Conservation (phyloP, 2,329 filamentous ascomycete genomes). For the Pseudopyricularia cyperi region DNA sequence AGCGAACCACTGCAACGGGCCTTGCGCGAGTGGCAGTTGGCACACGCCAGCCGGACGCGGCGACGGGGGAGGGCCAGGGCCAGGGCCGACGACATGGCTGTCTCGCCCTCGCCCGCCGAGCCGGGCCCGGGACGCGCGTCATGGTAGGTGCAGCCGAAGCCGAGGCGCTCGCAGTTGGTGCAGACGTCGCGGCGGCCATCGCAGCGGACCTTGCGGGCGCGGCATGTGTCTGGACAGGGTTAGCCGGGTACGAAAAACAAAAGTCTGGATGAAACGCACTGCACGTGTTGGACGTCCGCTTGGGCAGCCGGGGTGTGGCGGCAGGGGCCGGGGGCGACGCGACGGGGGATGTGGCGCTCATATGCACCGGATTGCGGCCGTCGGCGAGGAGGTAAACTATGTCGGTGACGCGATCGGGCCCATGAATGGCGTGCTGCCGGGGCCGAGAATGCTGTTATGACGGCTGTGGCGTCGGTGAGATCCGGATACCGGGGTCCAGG, state of each 20-base stretch:
- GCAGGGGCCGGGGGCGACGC: neutral
- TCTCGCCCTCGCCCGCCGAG: conserved; percentile 14
- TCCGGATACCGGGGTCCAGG: neutral
- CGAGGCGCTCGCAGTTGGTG: conserved; percentile 45
- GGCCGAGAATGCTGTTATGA: neutral
- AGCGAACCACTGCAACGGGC: conserved; percentile 45
- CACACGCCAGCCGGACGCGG: conserved; percentile 42
- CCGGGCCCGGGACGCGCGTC: conserved; percentile 19
- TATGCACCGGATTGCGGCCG: neutral
- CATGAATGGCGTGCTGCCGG: neutral
- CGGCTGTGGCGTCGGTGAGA: neutral
- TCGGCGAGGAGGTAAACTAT: neutral
- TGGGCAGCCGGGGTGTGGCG: conserved; percentile 10
- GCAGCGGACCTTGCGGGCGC: conserved; percentile 44
- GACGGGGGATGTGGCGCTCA: neutral
- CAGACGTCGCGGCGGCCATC: conserved; percentile 39
- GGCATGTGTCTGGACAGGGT: conserved; percentile 25
- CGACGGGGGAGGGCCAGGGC: conserved; percentile 34
- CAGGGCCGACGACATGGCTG: conserved; percentile 22
- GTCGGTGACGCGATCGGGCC: neutral
- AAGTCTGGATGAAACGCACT: conserved; percentile 6
- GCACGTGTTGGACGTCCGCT: conserved; percentile 34
- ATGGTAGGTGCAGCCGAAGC: conserved; percentile 44
- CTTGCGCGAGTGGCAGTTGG: conserved; percentile 44
- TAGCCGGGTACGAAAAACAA: neutral